A percentile compares a stretch with the other conserved stretches of the same genome.
phyloP scores from a whole-genome alignment of 2,329 filamentous ascomycete species.

The Clonostachys sp. region DNA sequence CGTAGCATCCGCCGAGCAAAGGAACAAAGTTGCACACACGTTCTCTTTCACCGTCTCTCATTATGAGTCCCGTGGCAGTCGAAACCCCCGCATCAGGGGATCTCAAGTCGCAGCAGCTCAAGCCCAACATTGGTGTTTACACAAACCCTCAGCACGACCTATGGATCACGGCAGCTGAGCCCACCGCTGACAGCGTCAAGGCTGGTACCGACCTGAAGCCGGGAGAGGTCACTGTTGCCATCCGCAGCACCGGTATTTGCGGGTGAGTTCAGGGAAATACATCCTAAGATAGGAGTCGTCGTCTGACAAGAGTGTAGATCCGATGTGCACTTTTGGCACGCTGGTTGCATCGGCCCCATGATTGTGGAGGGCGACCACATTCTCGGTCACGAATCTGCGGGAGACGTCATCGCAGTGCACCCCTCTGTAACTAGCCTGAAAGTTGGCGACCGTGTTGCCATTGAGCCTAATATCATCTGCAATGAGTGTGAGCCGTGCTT shows the following conservation, averaged over 20 bases:
- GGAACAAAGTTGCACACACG: neutral
- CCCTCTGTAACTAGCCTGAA: conserved; percentile 74
- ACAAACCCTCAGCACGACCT: conserved; percentile 91
- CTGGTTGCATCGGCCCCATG: conserved; percentile 93
- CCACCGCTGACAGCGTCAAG: conserved; percentile 69
- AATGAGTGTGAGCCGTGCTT: conserved; percentile 85
- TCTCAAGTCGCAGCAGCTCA: conserved; percentile 28
- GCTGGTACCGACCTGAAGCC: conserved; percentile 64
- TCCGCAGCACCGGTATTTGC: conserved; percentile 95
- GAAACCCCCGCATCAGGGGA: conserved; percentile 15
- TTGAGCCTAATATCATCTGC: conserved; percentile 94
- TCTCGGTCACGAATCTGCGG: conserved; percentile 90
- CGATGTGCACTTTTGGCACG: conserved; percentile 97
- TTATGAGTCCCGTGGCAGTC: conserved; percentile 27
- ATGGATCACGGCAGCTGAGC: conserved; percentile 78
- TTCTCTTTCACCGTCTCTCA: conserved; percentile 3
- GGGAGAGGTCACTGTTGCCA: conserved; percentile 82
- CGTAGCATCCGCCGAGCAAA: no score
- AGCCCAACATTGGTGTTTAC: conserved; percentile 92
- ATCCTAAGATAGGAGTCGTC: neutral
- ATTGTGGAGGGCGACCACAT: conserved; percentile 86
- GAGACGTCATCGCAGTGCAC: conserved; percentile 76
- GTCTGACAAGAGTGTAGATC: conserved; percentile 47
- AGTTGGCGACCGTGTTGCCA: conserved; percentile 83
- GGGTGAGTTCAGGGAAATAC: conserved; percentile 49